These are phyloP conservation scores for Ophiostoma ulmi DNA, from an alignment of 2,329 filamentous ascomycete genomes.

Conservation along the genomic window DNA sequence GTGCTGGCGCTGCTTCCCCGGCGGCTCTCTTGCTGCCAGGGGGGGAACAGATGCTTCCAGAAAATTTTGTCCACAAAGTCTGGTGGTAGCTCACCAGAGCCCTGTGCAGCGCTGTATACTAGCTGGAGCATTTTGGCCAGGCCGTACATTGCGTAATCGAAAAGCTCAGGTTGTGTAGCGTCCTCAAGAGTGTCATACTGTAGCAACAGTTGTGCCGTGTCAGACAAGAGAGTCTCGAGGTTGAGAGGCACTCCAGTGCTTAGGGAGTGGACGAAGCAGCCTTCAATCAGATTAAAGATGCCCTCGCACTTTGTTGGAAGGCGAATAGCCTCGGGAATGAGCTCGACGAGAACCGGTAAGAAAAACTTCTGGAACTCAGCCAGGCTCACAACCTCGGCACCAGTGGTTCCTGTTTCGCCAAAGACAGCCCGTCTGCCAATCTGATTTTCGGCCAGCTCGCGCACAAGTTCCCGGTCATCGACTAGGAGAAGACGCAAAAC, in stretches of 20 bases:
- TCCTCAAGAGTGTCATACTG: conserved; percentile 33
- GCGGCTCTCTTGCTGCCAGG: conserved; percentile 33
- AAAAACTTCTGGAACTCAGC: conserved; percentile 43
- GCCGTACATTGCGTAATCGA: conserved; percentile 37
- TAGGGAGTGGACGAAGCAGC: conserved; percentile 40
- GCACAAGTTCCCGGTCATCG: conserved; percentile 36
- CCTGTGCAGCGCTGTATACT: conserved; percentile 29
- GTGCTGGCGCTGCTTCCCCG: conserved; percentile 29
- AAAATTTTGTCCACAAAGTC: conserved; percentile 50
- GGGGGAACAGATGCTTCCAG: conserved; percentile 61
- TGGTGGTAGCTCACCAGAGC: conserved; percentile 1
- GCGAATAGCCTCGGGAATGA: conserved; percentile 36
- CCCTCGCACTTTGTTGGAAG: conserved; percentile 41
- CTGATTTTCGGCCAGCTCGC: conserved; percentile 35
- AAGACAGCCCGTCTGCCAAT: conserved; percentile 33
- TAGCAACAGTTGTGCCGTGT: conserved; percentile 31
- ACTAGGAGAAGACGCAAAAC: conserved; percentile 37
- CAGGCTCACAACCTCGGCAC: conserved; percentile 30
- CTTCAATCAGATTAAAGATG: conserved; percentile 40
- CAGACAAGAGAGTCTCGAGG: conserved; percentile 30
- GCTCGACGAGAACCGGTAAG: conserved; percentile 42
- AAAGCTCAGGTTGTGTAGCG: conserved; percentile 36
- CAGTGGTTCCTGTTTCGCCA: not conserved
- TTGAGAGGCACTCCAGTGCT: conserved; percentile 28
- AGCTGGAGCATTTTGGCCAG: conserved; percentile 37